Conservation (phyloP, 1,139 yeast species). For the Geotrichum carabidarum region DNA sequence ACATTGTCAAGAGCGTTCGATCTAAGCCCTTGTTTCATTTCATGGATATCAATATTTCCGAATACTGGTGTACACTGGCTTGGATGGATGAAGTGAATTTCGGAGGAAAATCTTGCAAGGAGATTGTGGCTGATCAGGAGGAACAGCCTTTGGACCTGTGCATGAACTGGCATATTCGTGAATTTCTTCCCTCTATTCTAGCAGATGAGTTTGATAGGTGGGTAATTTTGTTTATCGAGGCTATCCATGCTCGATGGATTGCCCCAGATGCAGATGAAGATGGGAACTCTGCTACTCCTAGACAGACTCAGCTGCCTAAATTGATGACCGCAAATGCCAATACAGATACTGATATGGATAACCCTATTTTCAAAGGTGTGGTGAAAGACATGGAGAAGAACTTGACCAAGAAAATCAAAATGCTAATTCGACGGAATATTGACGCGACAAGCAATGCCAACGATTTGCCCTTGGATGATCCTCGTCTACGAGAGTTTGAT, state of each 20-base stretch:
- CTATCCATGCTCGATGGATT: slow-evolving; percentile 56
- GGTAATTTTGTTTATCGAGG: slow-evolving; percentile 71
- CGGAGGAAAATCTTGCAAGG: slow-evolving; percentile 72
- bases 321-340: slow-evolving; percentile 9
- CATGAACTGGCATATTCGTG: slow-evolving; percentile 76
- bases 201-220: slow-evolving; percentile 85
- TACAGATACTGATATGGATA: slow-evolving; percentile 23
- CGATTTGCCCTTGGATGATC: slow-evolving; percentile 57
- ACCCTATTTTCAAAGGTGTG: slow-evolving; percentile 28
- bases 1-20: slow-evolving; percentile 71
- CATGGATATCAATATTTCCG: slow-evolving; percentile 65
- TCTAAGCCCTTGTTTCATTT: slow-evolving; percentile 78
- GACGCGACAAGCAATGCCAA: slow-evolving; percentile 69
- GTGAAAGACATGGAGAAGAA: slow-evolving; percentile 56
- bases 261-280: slow-evolving; percentile 32
- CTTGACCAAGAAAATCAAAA: slow-evolving; percentile 59
- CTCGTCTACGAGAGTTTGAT: slow-evolving; percentile 43
- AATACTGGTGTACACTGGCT: slow-evolving; percentile 83
- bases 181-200: slow-evolving; percentile 67
- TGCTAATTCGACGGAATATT: slow-evolving; percentile 60
- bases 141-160: slow-evolving; percentile 60
- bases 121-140: slow-evolving; percentile 35
- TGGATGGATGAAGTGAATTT: slow-evolving; percentile 94
- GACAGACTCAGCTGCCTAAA: slow-evolving; percentile 19
- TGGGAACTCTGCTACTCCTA: slow-evolving; percentile 14